phyloP scores from a whole-genome alignment of 2,329 filamentous ascomycete species.

The Aspergillus costaricaensis region DNA sequence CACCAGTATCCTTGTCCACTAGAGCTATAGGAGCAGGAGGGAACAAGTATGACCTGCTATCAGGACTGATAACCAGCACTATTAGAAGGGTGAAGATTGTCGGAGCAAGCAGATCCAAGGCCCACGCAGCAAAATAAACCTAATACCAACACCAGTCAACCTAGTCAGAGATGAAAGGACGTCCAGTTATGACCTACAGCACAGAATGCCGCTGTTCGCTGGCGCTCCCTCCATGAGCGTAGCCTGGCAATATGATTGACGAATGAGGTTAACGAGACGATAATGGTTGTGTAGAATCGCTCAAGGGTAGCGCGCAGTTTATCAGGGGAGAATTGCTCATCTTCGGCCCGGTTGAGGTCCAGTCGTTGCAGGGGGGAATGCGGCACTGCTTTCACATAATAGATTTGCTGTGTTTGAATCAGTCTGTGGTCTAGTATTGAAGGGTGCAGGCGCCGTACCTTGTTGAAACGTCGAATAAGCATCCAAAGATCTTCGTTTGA shows the following conservation, averaged over 20 bases:
- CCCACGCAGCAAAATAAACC: conserved; percentile 67
- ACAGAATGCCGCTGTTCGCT: conserved; percentile 68
- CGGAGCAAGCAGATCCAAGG: conserved; percentile 70
- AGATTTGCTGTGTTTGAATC: conserved; percentile 55
- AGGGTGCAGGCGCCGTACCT: conserved; percentile 46
- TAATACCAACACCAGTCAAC: conserved; percentile 19
- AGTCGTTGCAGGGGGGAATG: conserved; percentile 65
- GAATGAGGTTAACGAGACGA: conserved; percentile 65
- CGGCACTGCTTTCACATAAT: conserved; percentile 69
- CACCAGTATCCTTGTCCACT: conserved; percentile 69
- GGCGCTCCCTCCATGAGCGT: conserved; percentile 75
- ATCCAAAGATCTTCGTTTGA: conserved; percentile 73
- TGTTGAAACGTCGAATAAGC: conserved; percentile 72
- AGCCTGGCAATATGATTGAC: conserved; percentile 75
- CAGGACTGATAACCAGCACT: conserved; percentile 66
- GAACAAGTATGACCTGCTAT: conserved; percentile 65
- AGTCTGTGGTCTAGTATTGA: neutral
- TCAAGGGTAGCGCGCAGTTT: conserved; percentile 78
- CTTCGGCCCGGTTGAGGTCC: conserved; percentile 77
- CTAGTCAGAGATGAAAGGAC: neutral
- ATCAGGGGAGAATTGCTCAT: conserved; percentile 82
- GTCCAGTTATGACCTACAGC: conserved; percentile 40
- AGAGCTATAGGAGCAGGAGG: conserved; percentile 75
- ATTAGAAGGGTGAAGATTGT: conserved; percentile 61
- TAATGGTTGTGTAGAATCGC: conserved; percentile 77